Percentiles rank a stretch among this genome's conserved stretches.
Conservation (phyloP, 768 basidiomycete genomes). For the Suillus spraguei region DNA sequence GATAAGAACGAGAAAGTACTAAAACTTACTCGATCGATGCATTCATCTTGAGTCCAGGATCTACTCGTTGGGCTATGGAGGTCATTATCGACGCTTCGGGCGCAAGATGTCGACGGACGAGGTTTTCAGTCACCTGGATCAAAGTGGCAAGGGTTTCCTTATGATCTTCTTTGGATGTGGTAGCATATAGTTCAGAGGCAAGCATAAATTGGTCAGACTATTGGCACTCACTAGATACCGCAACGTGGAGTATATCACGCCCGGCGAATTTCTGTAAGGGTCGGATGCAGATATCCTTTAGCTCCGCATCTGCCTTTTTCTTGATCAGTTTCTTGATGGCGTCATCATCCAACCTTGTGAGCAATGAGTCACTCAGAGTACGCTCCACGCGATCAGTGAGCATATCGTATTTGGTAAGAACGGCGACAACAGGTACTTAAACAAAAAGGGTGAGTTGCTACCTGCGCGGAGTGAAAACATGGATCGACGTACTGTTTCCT, state of each 20-base stretch:
- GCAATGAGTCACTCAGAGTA: conserved; percentile 35
- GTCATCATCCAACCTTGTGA: not conserved
- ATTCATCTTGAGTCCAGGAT: conserved; percentile 7
- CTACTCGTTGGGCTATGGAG: conserved; percentile 7
- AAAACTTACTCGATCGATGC: conserved; percentile 7
- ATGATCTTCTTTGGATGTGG: not conserved
- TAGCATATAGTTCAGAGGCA: no score
- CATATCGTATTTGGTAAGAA: conserved; percentile 13
- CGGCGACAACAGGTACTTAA: conserved; percentile 1
- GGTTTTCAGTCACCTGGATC: not conserved
- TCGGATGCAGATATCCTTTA: not conserved
- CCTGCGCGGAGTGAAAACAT: not conserved
- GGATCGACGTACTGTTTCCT: conserved; percentile 11
- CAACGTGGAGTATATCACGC: not conserved
- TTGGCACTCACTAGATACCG: conserved; percentile 4
- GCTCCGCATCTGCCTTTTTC: not conserved
- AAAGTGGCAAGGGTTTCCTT: not conserved
- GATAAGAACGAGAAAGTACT: not conserved
- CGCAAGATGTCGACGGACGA: not conserved
- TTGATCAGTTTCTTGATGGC: not conserved
- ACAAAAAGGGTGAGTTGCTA: not conserved
- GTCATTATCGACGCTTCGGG: not conserved
- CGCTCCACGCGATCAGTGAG: not conserved
- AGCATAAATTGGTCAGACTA: not conserved
- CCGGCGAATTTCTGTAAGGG: not conserved